A percentile compares a stretch with the other conserved stretches of the same genome.
phyloP scores from a whole-genome alignment of 495 filamentous ascomycete species.

The Penicillium canariense region DNA sequence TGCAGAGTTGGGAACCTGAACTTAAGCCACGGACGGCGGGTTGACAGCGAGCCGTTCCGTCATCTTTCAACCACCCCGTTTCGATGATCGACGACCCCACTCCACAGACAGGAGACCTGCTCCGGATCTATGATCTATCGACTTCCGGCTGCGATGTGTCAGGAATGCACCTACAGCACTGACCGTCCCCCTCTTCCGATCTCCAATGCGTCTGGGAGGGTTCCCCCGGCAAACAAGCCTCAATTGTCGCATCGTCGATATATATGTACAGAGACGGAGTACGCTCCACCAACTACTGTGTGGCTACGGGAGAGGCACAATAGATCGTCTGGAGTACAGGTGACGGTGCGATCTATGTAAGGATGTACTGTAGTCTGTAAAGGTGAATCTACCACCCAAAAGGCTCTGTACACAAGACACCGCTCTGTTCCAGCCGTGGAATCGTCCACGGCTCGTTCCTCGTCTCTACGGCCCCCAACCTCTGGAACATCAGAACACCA shows the following conservation, averaged over 20 bases:
- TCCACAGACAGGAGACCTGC: neutral
- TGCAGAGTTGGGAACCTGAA: conserved; percentile 10
- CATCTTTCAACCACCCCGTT: conserved; percentile 15
- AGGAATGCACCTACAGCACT: too few relatives aligned
- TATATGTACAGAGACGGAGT: too few relatives aligned
- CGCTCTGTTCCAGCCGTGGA: too few relatives aligned
- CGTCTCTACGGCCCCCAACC: neutral
- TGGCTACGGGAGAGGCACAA: neutral
- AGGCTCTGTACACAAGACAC: too few relatives aligned
- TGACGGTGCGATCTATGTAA: neutral
- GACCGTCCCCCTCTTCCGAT: too few relatives aligned
- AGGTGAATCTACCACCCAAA: too few relatives aligned
- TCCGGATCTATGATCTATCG: neutral
- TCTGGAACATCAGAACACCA: too few relatives aligned
- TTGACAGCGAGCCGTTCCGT: conserved; percentile 23
- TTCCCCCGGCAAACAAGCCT: too few relatives aligned
- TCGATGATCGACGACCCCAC: conserved; percentile 24
- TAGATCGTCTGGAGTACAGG: neutral
- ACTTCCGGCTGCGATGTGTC: too few relatives aligned
- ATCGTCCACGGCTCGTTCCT: too few relatives aligned
- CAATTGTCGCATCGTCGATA: neutral
- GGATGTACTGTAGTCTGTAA: too few relatives aligned
- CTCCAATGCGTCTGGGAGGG: too few relatives aligned
- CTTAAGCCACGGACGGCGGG: neutral
- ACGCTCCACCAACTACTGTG: neutral